These are phyloP conservation scores for Pseudocohnilembus persalinus DNA, from an alignment of 169 alveolate species.

Conservation along the genomic window DNA sequence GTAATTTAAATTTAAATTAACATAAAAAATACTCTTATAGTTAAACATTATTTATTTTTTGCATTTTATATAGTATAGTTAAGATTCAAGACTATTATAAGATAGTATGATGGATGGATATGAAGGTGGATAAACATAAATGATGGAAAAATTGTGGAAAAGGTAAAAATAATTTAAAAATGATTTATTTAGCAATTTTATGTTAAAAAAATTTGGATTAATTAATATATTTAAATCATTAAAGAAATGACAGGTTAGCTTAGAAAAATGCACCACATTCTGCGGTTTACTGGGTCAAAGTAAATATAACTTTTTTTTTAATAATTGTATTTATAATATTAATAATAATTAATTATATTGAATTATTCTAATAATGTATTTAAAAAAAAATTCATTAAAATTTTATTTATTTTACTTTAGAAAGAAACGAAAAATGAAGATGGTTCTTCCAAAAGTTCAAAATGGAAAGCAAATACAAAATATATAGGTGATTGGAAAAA, in stretches of 20 bases:
- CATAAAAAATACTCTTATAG: too few species aligned
- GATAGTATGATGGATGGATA: not conserved
- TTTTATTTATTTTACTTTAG: not conserved
- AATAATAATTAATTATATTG: too few species aligned
- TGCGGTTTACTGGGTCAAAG: slow-evolving; percentile 82
- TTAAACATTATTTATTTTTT: too few species aligned
- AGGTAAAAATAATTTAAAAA: not conserved
- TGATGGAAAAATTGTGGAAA: not conserved
- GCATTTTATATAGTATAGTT: too few species aligned
- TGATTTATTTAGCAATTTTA: too few species aligned
- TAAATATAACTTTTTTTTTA: not conserved
- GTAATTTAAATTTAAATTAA: too few species aligned
- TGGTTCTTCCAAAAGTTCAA: slow-evolving; percentile 79
- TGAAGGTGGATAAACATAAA: not conserved
- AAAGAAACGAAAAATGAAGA: slow-evolving; percentile 77
- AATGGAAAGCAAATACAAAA: slow-evolving; percentile 65
- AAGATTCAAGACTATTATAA: not conserved
- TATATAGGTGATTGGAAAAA: slow-evolving; percentile 87
- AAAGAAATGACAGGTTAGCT: slow-evolving; percentile 70
- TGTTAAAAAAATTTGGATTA: too few species aligned
- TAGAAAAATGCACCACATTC: slow-evolving; percentile 83
- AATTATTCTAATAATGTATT: too few species aligned
- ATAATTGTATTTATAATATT: not conserved
- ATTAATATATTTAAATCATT: too few species aligned
- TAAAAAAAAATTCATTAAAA: too few species aligned